Base-by-base conservation (phyloP, 768 basidiomycete genomes). In the Lactarius sanguifluus region DNA sequence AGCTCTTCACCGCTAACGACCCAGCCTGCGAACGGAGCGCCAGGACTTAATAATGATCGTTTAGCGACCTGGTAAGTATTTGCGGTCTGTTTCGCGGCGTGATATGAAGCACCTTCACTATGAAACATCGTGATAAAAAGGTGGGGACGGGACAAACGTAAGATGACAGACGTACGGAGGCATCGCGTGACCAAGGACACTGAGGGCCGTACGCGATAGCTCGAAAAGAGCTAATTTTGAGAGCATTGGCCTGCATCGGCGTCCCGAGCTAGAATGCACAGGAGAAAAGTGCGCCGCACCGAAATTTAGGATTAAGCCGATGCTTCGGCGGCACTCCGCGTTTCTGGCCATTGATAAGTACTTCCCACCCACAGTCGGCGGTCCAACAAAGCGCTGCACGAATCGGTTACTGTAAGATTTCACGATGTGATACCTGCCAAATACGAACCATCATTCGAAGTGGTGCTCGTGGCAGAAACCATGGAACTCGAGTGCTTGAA, bases 291-390 rank as follows among this genome's bases (percentile, higher is more conserved):
- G 25, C 10, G 0, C 64, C 75, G 58, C 64, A 89, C 92, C 87
- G 84, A 47, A 83, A 86, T 74, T 87, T 88, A 8, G 82, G 76
- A 38, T 81, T 81, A 68, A 83, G 79, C 30, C 89, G 81, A 71
- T 91, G 85, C 72, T 90, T 92, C 0, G 88, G 84, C 13, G 90
- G 79, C 1, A 90, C 85, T 2, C 92, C 92, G 55, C 92, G 86
- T 71, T 84, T 88, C n/a, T 87, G 77, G 2, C 93, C 92, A 67
- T 91, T 91, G 69, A 91, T 90, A 56, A 94, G 72, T 25, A 92
- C 81, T 73, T 96, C 91, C 34, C 77, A 73, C 6, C 77, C 66
- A 69, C 2, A 71, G 62, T 85, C 85, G 16, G 86, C 82, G 2
- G 85, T 77, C 87, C 88, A 95, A 62, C 85, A 90, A 12, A 94